Conservation (phyloP, 805 yeast genomes). For the Wickerhamiella allomyrinae region DNA sequence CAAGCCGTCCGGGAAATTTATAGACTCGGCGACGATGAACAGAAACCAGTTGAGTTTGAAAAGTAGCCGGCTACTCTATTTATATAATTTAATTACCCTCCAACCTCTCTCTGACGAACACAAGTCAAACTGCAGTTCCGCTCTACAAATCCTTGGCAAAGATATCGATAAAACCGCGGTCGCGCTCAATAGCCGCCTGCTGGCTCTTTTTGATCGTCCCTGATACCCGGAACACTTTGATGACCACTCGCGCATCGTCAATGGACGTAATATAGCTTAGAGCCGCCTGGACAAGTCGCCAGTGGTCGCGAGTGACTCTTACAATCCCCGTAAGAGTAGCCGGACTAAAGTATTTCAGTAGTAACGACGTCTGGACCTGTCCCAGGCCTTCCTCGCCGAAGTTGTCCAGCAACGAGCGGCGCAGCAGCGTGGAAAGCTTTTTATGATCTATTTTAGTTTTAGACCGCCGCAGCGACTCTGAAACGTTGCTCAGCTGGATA, state of each 20-base stretch:
- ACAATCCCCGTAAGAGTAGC: constrained; percentile 75
- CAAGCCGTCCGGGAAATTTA: constrained; percentile 39
- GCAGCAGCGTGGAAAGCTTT: constrained; percentile 37
- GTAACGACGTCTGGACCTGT: constrained; percentile 40
- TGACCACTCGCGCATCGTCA: constrained; percentile 35
- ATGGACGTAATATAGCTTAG: constrained; percentile 33
- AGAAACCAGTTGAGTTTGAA: constrained; percentile 37
- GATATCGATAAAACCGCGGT: constrained; percentile 15
- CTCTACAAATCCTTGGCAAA: background rate
- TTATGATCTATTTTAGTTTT: constrained; percentile 31
- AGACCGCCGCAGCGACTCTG: constrained; percentile 4
- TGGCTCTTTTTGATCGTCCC: constrained; percentile 85
- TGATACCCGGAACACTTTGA: constrained; percentile 55
- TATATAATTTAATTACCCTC: no score
- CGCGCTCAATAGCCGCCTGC: constrained; percentile 44
- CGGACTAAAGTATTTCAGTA: constrained; percentile 65
- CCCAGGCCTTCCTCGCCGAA: constrained; percentile 77
- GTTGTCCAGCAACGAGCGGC: constrained; percentile 41
- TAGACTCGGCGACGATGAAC: constrained; percentile 26
- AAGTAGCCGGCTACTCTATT: constrained; percentile 19
- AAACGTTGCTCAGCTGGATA: constrained; percentile 12
- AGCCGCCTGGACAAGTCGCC: constrained; percentile 51
- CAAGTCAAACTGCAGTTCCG: no score
- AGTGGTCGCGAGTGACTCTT: constrained; percentile 55
- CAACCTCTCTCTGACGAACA: no score